These are phyloP conservation scores for Solanum chilense DNA, from an alignment of 257 asterid genomes.

Conservation along the genomic window DNA sequence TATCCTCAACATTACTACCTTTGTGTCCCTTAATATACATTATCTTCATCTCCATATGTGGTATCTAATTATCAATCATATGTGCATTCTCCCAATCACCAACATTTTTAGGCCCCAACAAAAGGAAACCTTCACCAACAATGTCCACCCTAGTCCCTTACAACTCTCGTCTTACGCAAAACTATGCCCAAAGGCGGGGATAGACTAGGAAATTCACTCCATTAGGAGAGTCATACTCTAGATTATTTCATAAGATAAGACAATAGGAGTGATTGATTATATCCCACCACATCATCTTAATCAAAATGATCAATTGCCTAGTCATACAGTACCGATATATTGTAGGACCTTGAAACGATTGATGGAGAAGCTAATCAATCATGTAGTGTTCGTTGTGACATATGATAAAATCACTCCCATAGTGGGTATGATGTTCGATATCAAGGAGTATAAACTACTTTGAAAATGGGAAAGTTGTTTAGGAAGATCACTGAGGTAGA, in stretches of 20 bases:
- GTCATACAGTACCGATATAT: background rate
- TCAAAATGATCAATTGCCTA: background rate
- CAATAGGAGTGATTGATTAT: background rate
- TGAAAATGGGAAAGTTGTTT: background rate
- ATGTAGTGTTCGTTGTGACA: background rate
- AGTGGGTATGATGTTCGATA: background rate
- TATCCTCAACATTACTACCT: too few relatives aligned
- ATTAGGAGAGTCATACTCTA: background rate
- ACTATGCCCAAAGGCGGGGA: background rate
- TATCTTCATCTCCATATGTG: too few relatives aligned
- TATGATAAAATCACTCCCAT: too few relatives aligned
- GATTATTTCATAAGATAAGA: background rate
- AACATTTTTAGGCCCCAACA: background rate
- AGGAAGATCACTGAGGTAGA: background rate
- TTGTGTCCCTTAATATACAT: too few relatives aligned
- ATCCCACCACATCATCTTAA: background rate
- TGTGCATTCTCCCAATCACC: background rate
- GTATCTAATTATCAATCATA: too few relatives aligned
- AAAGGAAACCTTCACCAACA: background rate
- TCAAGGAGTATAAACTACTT: background rate
- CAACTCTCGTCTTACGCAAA: background rate
- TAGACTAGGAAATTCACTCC: background rate
- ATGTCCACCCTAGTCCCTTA: background rate
- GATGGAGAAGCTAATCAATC: background rate
- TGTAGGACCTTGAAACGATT: too few relatives aligned